Percentiles rank a stretch among this genome's conserved stretches.
Conservation (phyloP, 352 stramenopile genomes). For the Pythium rhizo-oryzae region DNA sequence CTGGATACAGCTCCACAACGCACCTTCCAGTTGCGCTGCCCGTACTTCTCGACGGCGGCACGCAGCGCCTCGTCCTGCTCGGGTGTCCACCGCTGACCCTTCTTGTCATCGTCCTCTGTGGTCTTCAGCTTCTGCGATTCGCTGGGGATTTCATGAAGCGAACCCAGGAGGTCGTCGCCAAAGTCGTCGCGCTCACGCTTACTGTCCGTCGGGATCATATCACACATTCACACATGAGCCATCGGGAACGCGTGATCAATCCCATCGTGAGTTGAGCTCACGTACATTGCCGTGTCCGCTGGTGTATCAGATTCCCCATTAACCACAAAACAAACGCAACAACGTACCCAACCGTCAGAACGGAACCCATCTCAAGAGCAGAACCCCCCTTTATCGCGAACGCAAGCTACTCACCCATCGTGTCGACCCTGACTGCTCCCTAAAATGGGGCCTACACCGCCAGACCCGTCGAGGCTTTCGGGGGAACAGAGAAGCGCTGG, state of each 20-base stretch:
- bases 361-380: neutral
- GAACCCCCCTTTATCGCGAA: neutral
- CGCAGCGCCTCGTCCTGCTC: constrained; percentile 82
- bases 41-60: constrained; percentile 72
- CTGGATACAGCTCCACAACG: neutral
- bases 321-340: neutral
- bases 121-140: constrained; percentile 54
- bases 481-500: no score
- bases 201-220: constrained; percentile 23
- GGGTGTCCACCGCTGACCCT: constrained; percentile 68
- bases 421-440: neutral
- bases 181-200: constrained; percentile 51
- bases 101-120: constrained; percentile 46
- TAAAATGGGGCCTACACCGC: neutral
- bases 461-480: neutral
- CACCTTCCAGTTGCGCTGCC: constrained; percentile 88
- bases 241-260: neutral
- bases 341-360: neutral
- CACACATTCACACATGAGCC: neutral
- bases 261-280: neutral
- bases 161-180: constrained; percentile 41
- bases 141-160: constrained; percentile 52
- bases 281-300: constrained; percentile 22
- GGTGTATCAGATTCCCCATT: neutral
- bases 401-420: constrained; percentile 9